These are phyloP conservation scores for Ramicandelaber brevisporus DNA, from an alignment of 192 early-diverging fungal species.

Conservation along the genomic window DNA sequence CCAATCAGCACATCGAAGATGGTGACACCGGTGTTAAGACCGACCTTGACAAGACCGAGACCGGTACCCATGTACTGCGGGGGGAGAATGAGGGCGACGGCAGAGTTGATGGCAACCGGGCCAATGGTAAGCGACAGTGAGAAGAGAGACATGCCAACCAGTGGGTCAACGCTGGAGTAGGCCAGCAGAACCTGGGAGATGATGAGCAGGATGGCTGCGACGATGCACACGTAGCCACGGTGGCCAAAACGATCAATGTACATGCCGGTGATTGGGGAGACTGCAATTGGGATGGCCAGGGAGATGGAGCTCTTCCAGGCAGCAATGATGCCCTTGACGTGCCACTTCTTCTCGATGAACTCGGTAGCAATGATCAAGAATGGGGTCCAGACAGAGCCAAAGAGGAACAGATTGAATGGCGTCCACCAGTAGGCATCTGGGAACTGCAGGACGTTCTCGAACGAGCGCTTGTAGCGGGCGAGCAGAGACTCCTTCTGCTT, in stretches of 20 bases:
- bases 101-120: conserved; percentile 1
- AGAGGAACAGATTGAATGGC: background rate
- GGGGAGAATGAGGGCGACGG: background rate
- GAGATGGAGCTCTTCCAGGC: conserved; percentile 6
- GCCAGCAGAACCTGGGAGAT: background rate
- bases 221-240: conserved; percentile 4
- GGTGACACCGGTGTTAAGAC: conserved; percentile 1
- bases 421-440: conserved; percentile 1
- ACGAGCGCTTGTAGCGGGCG: no score
- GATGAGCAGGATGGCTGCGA: background rate
- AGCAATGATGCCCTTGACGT: background rate
- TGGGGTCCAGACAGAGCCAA: conserved; percentile 2
- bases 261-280: conserved; percentile 11
- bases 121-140: background rate
- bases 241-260: conserved; percentile 10
- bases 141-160: background rate
- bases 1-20: conserved; percentile 3
- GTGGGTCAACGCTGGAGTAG: background rate
- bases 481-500: no score
- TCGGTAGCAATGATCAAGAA: conserved; percentile 3
- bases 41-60: conserved; percentile 1
- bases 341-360: background rate
- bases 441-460: background rate
- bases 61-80: conserved; percentile 1
- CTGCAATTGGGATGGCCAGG: conserved; percentile 12